Base-by-base conservation (phyloP, 139 green algal species). In the Coelastrella sp. region DNA sequence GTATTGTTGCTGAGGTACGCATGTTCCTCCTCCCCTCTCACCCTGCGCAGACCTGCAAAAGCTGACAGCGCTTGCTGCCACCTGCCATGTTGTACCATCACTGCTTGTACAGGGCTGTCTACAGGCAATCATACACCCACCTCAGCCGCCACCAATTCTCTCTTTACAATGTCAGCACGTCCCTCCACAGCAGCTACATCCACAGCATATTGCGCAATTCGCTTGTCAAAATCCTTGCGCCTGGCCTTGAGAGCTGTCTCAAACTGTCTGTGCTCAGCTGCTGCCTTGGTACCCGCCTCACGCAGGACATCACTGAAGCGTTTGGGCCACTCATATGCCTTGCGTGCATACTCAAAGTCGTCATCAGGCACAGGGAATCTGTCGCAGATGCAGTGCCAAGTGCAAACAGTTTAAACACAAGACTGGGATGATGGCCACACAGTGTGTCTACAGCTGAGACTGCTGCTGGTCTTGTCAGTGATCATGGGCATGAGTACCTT, bases 251-350 rank as follows among this genome's bases (percentile, higher is more conserved):
- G 92, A 79, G 82, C 74, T 58, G 73, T 84, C 90, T 95, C 93
- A 87, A 95, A 95, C 78, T 94, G 91, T 84, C 93, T 90, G 87
- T 95, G 93, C 91, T 95, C 93, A 6, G 70, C 57, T 24, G 88
- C 68, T 22, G 92, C 95, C 90, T 96, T 96, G 60, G 89, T 89
- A 65, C 90, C 93, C 4, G 95, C 95, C 56, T 97, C 93, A 60
- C 94, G 94, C 92, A 97, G 94, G 59, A 96, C 94, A 58, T 95
- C 93, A 0, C 92, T 83, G 88, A 96, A 95, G 86, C 93, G 88
- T 9, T 87, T 85, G 9, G 96, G 96, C 95, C 96, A 97, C 81
- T 97, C 95, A 79, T 96, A 97, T 6, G 94, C 92, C 63, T 92
- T 93, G 87, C 97, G 95, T 7, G 91, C 90, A 7, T 95, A 87